These are phyloP conservation scores for Yamadazyma triangularis DNA, from an alignment of 1,139 yeast species.

Conservation along the genomic window DNA sequence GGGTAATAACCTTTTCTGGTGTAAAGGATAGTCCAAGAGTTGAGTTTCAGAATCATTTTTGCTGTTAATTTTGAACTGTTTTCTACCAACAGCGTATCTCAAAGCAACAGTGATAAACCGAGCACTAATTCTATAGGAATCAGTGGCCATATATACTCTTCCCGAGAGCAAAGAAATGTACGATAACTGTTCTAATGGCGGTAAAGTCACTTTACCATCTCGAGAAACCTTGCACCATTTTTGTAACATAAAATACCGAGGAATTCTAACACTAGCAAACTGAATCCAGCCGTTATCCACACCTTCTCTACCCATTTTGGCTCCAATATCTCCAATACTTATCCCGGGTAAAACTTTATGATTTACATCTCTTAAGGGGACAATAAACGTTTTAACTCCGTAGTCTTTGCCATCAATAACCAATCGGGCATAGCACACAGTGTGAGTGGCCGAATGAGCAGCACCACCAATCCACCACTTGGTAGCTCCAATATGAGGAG, in stretches of 20 bases:
- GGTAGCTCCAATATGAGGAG: conserved; percentile 48
- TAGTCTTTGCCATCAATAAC: conserved; percentile 42
- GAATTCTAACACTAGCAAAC: conserved; percentile 41
- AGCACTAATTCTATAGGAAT: conserved; percentile 40
- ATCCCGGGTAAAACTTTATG: conserved; percentile 43
- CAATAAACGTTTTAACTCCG: conserved; percentile 47
- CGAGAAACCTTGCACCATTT: conserved; percentile 41
- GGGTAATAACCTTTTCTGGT: conserved; percentile 43
- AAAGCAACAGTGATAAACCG: conserved; percentile 41
- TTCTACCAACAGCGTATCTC: conserved; percentile 43
- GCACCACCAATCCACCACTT: conserved; percentile 55
- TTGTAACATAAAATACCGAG: conserved; percentile 46
- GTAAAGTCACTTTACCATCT: conserved; percentile 38
- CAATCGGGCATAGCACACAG: conserved; percentile 40
- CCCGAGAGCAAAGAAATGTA: conserved; percentile 45
- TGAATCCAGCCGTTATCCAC: conserved; percentile 51
- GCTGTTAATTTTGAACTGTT: conserved; percentile 34
- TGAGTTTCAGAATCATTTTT: conserved; percentile 32
- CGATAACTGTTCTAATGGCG: conserved; percentile 45
- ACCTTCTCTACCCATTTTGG: conserved; percentile 49
- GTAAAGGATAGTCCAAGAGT: conserved; percentile 45
- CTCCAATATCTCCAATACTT: conserved; percentile 44
- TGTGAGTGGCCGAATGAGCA: conserved; percentile 47
- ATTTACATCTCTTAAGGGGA: conserved; percentile 43
- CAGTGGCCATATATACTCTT: conserved; percentile 42